Evolutionary conservation across 495 filamentous ascomycete species (phyloP), one percentile per base, ranked within the genome.

Genomic region (Podospora pseudopauciseta): DNA sequence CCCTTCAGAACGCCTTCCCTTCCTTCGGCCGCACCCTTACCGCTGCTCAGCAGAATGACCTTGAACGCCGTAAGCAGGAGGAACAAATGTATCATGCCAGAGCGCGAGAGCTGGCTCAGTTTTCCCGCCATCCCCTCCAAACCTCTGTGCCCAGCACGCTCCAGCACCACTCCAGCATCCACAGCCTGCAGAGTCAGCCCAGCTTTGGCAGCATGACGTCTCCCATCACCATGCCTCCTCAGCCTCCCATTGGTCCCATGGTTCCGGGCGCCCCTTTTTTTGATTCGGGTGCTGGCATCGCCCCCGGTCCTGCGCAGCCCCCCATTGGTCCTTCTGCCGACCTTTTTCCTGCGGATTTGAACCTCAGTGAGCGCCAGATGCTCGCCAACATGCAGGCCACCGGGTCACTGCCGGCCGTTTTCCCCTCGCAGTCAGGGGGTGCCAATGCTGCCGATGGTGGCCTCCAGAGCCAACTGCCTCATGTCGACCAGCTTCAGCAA

Each of bases 1-100:
- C 95, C n/a, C 96, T 99, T 74, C 92, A 94, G 11, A 91, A 87
- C 66, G 92, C 91, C 65, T 98, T 99, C 79, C 95, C 95, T 2
- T 96, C 91, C 73, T 99, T 98, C 75, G 95, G 95, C n/a, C 94
- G 96, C 18, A 98, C 96, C 15, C 82, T 99, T 71, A 98, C 95
- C 2, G 95, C 95, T 0, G 93, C 97, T 72, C 95, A 99, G 80
- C 95, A 99, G 73, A 99, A 99, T 78, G 94, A 95, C 18, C 82
- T 99, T 11, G 95, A 99, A 77, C 86, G 95, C 55, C 86, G 96
- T 26, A 99, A 99, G 83, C 95, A 99, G 76, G 95, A 99, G 74
- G 95, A 99, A 75, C 95, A 99, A 73, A 96, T 97, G 78, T 82
- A 96, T 23, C 93, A 97, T 86, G 95, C 95, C 19, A 88, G 94